A percentile compares a stretch with the other conserved stretches of the same genome.
Conservation (phyloP, 345 rosid species). For the Punica granatum region DNA sequence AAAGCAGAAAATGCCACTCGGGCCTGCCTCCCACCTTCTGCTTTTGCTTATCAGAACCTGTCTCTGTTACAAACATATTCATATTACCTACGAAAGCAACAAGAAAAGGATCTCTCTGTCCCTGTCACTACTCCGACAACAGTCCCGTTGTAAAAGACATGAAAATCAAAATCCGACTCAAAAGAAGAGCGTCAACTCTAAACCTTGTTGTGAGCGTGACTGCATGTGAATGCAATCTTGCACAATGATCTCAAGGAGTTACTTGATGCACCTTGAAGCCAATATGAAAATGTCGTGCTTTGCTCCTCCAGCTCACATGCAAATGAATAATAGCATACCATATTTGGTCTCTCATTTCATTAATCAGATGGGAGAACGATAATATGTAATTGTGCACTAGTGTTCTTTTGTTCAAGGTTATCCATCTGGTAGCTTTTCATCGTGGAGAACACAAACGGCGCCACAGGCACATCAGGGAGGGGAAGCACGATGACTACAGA, state of each 20-base stretch:
- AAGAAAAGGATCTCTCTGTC: neutral
- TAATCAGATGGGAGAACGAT: neutral
- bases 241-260: neutral
- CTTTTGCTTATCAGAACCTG: too few relatives aligned
- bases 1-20: too few relatives aligned
- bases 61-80: neutral
- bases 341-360: too few relatives aligned
- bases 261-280: neutral
- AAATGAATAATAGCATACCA: too few relatives aligned
- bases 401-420: neutral
- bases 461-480: too few relatives aligned
- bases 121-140: neutral
- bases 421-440: neutral
- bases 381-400: neutral
- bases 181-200: too few relatives aligned
- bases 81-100: neutral
- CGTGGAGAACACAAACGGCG: neutral
- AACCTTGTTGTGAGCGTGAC: too few relatives aligned
- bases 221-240: neutral
- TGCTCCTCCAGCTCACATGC: too few relatives aligned
- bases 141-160: neutral
- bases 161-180: neutral
- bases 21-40: too few relatives aligned
- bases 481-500: neutral
- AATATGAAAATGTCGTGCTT: neutral